A percentile compares a stretch with the other conserved stretches of the same genome.
phyloP scores from a whole-genome alignment of 2,329 filamentous ascomycete species.

The Penicillium sp. region DNA sequence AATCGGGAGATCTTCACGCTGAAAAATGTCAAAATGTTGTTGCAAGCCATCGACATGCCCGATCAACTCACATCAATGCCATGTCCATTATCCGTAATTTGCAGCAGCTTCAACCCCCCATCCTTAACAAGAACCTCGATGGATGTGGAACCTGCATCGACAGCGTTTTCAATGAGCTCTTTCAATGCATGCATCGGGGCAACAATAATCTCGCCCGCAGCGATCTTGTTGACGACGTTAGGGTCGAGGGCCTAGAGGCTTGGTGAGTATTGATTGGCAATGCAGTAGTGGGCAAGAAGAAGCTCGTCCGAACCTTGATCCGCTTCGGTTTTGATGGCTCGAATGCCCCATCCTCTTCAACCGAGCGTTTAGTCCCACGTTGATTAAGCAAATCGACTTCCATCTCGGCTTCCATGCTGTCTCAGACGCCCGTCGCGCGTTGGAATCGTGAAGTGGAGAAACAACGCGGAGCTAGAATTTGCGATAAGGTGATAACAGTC shows the following conservation, averaged over 20 bases:
- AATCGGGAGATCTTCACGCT: constrained; percentile 90
- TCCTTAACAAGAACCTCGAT: constrained; percentile 93
- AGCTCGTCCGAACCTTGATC: constrained; percentile 38
- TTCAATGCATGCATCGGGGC: constrained; percentile 95
- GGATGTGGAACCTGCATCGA: constrained; percentile 92
- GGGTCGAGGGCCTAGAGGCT: constrained; percentile 72
- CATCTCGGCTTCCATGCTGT: constrained; percentile 43
- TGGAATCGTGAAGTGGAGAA: constrained; percentile 18
- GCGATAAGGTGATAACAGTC: constrained; percentile 19
- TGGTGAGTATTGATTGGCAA: background rate
- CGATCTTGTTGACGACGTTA: constrained; percentile 97
- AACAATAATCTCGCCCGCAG: constrained; percentile 96
- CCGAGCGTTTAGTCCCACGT: constrained; percentile 52
- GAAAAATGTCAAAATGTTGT: background rate
- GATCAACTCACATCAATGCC: constrained; percentile 77
- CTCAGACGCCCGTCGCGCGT: constrained; percentile 2
- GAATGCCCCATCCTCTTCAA: constrained; percentile 41
- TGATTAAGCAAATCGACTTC: constrained; percentile 40
- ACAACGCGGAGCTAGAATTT: constrained; percentile 8
- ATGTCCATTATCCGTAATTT: constrained; percentile 96
- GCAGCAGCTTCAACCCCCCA: constrained; percentile 88
- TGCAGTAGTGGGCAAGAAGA: background rate
- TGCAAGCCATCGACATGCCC: background rate
- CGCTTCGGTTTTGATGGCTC: constrained; percentile 46
- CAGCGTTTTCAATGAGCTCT: constrained; percentile 93